Evolutionary conservation across 768 basidiomycete genomes (phyloP).

Genomic region (Russula dissimulans): DNA sequence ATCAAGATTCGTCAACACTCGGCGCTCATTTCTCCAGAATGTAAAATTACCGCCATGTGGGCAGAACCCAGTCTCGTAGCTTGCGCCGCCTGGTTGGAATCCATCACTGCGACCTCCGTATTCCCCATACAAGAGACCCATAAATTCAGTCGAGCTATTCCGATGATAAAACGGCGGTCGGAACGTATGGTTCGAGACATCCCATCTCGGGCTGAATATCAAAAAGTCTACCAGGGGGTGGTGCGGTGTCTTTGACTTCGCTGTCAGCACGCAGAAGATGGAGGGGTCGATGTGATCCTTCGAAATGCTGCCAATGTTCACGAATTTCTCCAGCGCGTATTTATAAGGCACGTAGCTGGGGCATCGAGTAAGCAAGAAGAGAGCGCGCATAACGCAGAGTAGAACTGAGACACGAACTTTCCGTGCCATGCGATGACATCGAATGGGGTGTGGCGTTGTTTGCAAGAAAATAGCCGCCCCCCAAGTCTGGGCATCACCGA

Average conservation of each 20-base stretch:
- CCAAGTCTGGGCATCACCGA: conserved; percentile 33
- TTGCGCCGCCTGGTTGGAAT: conserved; percentile 53
- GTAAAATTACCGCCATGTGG: conserved; percentile 46
- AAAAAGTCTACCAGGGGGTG: conserved; percentile 56
- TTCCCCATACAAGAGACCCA: conserved; percentile 54
- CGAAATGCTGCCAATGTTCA: conserved; percentile 53
- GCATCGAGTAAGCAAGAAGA: not conserved
- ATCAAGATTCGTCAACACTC: not conserved
- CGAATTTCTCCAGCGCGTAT: conserved; percentile 55
- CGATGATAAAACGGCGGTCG: conserved; percentile 62
- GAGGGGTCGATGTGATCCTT: conserved; percentile 65
- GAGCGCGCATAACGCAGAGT: not conserved
- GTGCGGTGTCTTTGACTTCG: conserved; percentile 48
- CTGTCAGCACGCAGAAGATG: conserved; percentile 60
- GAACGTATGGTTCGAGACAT: conserved; percentile 50
- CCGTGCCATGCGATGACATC: conserved; percentile 68
- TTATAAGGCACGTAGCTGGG: conserved; percentile 57
- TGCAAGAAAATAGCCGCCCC: conserved; percentile 44
- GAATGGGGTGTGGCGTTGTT: conserved; percentile 58
- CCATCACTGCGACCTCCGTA: conserved; percentile 56
- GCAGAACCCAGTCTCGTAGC: conserved; percentile 55
- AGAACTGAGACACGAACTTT: conserved; percentile 35
- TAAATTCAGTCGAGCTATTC: conserved; percentile 53
- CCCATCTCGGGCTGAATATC: conserved; percentile 58
- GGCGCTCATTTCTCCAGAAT: not conserved